phyloP scores from a whole-genome alignment of 352 stramenopile species.

The Peronosclerospora sorghi region DNA sequence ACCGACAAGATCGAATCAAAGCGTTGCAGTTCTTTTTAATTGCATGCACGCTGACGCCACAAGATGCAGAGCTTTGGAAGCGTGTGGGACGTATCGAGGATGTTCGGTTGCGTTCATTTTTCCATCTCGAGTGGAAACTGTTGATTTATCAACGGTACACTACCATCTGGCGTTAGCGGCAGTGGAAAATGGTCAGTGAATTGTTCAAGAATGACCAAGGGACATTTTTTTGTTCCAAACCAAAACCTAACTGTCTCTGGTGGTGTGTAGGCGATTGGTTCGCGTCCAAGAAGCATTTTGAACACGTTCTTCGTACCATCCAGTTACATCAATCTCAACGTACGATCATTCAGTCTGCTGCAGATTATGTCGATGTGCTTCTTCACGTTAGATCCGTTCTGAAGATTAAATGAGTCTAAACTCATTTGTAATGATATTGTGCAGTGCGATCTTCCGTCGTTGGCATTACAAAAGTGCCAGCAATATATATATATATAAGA shows the following conservation, averaged over 20 bases:
- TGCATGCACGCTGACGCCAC: no score
- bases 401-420: background rate
- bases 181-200: constrained; percentile 33
- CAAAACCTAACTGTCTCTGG: background rate
- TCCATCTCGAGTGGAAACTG: constrained; percentile 4
- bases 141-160: constrained; percentile 14
- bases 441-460: constrained; percentile 36
- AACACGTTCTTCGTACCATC: constrained; percentile 10
- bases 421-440: background rate
- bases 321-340: background rate
- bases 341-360: constrained; percentile 4
- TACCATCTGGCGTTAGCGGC: constrained; percentile 23
- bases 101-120: constrained; percentile 9
- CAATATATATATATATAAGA: no score
- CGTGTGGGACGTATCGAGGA: no score
- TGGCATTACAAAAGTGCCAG: constrained; percentile 39
- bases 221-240: background rate
- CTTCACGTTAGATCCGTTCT: constrained; percentile 29
- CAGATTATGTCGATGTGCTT: constrained; percentile 52
- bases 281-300: constrained; percentile 32
- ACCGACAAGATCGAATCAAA: no score
- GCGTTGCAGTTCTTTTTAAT: no score
- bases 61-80: no score
- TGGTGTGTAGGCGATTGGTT: constrained; percentile 23
- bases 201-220: background rate